phyloP scores from a whole-genome alignment of 192 early-diverging fungal species.

The Obelidium mucronatum region DNA sequence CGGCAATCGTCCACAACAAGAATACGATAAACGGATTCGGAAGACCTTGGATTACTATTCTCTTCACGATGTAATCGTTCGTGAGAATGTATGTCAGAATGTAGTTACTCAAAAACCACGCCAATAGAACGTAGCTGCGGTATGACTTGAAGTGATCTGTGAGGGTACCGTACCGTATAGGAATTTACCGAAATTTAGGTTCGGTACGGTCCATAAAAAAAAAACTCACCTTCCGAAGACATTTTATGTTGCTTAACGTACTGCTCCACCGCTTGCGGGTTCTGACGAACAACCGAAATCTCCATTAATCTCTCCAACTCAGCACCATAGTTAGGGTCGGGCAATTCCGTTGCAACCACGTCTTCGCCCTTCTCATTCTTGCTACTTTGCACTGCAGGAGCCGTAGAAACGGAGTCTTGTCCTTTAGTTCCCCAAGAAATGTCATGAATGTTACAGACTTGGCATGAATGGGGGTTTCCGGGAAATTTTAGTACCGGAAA shows the following conservation, averaged over 20 bases:
- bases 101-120: slow-evolving; percentile 81
- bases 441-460: too few species aligned
- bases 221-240: too few species aligned
- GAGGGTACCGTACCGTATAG: slow-evolving; percentile 69
- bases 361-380: slow-evolving; percentile 18
- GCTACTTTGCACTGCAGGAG: slow-evolving; percentile 23
- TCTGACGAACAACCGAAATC: slow-evolving; percentile 31
- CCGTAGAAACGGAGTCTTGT: slow-evolving; percentile 35
- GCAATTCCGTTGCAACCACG: not conserved
- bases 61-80: slow-evolving; percentile 53
- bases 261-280: slow-evolving; percentile 29
- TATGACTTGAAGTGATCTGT: slow-evolving; percentile 81
- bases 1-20: slow-evolving; percentile 87
- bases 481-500: too few species aligned
- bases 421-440: too few species aligned
- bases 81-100: slow-evolving; percentile 74
- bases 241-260: too few species aligned
- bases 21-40: slow-evolving; percentile 80
- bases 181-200: too few species aligned
- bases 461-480: too few species aligned
- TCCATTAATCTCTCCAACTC: slow-evolving; percentile 30
- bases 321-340: slow-evolving; percentile 15
- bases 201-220: too few species aligned
- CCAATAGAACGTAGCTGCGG: slow-evolving; percentile 50
- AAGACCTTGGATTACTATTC: slow-evolving; percentile 18